These are phyloP conservation scores for Fusarium sarcochroum DNA, from an alignment of 2,329 filamentous ascomycete genomes.

Conservation along the genomic window DNA sequence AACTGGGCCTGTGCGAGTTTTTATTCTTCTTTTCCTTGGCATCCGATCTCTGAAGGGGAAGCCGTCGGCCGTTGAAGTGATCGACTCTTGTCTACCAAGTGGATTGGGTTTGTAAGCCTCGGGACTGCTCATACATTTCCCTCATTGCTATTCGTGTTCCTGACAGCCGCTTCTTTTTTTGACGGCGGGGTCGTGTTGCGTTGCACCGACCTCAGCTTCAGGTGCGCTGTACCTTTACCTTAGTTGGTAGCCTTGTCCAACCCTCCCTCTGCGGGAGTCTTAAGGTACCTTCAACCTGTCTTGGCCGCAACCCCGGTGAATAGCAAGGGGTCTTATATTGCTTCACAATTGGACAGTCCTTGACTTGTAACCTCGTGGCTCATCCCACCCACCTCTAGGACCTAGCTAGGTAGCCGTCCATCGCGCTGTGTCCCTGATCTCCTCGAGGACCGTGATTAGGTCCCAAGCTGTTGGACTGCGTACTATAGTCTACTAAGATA, in stretches of 20 bases:
- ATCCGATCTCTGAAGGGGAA: conserved; percentile 44
- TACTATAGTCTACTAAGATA: conserved; percentile 5
- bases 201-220: conserved; percentile 51
- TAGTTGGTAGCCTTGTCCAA: conserved; percentile 17
- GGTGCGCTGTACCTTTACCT: conserved; percentile 34
- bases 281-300: conserved; percentile 10
- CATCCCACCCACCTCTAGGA: conserved; percentile 5
- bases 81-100: neutral
- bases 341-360: conserved; percentile 29
- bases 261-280: neutral
- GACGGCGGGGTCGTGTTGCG: conserved; percentile 41
- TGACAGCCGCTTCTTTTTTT: conserved; percentile 28
- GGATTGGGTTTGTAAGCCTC: conserved; percentile 1
- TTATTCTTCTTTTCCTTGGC: conserved; percentile 43
- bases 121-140: neutral
- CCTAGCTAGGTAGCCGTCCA: conserved; percentile 13
- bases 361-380: conserved; percentile 31
- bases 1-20: conserved; percentile 37
- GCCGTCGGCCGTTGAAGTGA: conserved; percentile 19
- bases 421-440: conserved; percentile 32
- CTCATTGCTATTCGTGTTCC: conserved; percentile 19
- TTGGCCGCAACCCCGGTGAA: conserved; percentile 18
- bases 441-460: conserved; percentile 37
- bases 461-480: conserved; percentile 35
- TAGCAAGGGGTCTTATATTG: conserved; percentile 31